Evolutionary conservation across 116 monocot genomes (phyloP).

Genomic region (Phalaenopsis hybrid): DNA sequence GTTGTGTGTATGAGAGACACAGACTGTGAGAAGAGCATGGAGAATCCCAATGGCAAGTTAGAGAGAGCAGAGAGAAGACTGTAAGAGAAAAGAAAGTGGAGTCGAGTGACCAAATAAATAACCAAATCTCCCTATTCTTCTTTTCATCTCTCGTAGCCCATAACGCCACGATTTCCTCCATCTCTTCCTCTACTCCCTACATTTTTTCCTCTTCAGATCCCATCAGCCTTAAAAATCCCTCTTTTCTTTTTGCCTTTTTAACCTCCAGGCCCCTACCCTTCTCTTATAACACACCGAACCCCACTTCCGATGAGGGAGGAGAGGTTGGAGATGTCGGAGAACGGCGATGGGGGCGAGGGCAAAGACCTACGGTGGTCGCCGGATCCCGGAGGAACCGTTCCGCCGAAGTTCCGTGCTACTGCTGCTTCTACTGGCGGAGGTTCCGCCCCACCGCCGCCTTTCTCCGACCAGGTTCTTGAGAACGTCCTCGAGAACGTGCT

Average conservation of each 20-base stretch:
- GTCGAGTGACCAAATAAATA: background rate
- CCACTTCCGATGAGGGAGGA: background rate
- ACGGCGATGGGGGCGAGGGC: constrained; percentile 13
- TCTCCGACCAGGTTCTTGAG: constrained; percentile 53
- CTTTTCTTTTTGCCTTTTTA: too few species aligned
- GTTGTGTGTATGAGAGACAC: background rate
- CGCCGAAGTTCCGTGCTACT: background rate
- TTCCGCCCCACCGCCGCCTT: constrained; percentile 11
- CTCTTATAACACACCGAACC: background rate
- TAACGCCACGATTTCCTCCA: background rate
- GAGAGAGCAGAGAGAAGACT: background rate
- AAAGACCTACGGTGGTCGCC: background rate
- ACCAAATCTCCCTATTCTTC: background rate
- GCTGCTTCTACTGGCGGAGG: background rate
- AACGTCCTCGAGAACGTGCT: constrained; percentile 75
- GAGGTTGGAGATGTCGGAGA: constrained; percentile 17
- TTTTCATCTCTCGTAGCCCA: background rate
- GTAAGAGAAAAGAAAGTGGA: background rate
- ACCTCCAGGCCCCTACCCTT: too few species aligned
- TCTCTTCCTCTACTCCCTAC: background rate
- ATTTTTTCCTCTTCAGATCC: background rate
- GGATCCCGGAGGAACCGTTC: background rate
- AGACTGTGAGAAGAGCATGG: too few species aligned
- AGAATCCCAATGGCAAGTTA: background rate
- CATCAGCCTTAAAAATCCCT: background rate